A percentile compares a stretch with the other conserved stretches of the same genome.
Evolutionary conservation across 2,329 filamentous ascomycete genomes (phyloP).

Genomic region (Trichoderma afroharzianum): DNA sequence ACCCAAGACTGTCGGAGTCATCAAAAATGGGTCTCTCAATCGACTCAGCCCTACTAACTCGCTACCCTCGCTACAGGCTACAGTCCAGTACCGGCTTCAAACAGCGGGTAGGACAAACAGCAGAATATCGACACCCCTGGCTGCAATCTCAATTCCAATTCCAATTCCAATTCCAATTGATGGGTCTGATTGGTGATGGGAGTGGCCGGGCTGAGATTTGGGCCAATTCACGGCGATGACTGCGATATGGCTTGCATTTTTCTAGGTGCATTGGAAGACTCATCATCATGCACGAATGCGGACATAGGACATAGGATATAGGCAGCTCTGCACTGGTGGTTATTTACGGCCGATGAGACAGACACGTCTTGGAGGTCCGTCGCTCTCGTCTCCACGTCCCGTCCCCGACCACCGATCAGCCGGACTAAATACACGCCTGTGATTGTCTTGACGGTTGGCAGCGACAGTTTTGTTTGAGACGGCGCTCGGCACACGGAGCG

Average conservation of each 20-base stretch:
- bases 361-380: background rate
- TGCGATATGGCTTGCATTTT: background rate
- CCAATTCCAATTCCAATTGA: background rate
- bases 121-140: background rate
- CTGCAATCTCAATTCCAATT: background rate
- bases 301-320: background rate
- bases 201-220: background rate
- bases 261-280: background rate
- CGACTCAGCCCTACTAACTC: conserved; percentile 13
- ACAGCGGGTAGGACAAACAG: background rate
- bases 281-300: background rate
- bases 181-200: background rate
- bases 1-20: background rate
- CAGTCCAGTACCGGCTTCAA: background rate
- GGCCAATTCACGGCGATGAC: background rate
- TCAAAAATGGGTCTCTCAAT: background rate
- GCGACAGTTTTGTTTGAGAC: background rate
- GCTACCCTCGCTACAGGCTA: background rate
- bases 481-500: background rate
- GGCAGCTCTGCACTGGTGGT: background rate
- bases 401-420: background rate
- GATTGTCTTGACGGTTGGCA: background rate
- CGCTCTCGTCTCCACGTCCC: background rate
- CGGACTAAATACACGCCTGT: background rate
- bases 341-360: background rate